Evolutionary conservation across 176 grass and related monocot genomes (phyloP), one percentile per base, ranked within the genome.

Genomic region (Miscanthus lutarioriparius): DNA sequence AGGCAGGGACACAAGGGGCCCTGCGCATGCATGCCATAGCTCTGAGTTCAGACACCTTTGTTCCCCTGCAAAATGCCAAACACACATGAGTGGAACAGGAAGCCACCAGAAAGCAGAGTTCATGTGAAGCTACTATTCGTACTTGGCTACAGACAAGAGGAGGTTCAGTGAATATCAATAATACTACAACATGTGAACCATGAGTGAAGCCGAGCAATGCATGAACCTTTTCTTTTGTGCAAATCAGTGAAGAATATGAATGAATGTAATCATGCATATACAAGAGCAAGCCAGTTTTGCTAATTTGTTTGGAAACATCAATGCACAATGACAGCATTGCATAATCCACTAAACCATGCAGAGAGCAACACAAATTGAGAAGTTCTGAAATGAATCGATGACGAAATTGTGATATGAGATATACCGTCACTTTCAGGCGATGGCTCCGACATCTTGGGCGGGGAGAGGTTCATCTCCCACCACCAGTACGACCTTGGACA

Each of bases 11-110:
- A 97, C 95, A 56, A 97, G 92, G 70, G 95, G 95, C 77, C 95
- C 95, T 65, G 95, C 95, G 86, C 95, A 97, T 81, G 95, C 95
- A 91, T 97, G 95, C 95, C 95, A 97, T 76, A 97, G 78, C 90
- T 97, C 92, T 10, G 95, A 97, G 93, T 97, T 97, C 51, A 97
- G 92, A 82, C 91, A 91, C 83, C 90, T 97, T 72, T 95, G 95
- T 75, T 97, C 92, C 86, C 92, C 95, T 97, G 91, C 73, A 91
- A 90, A 83, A 87, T 80, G 70, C 73, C 79, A 92, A 83, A 83
- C 59, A 89, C 72, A 89, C 82, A 91, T 87, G 84, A 89, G 84
- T 23, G 26, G 73, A 76, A 87, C 67, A 82, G 81, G 47, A 82
- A 66, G 77, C 62, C 81, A 75, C 80, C 49, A 82, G 72, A 79